Conservation (phyloP, 495 filamentous ascomycete species). For the Aspergillus biplanus region DNA sequence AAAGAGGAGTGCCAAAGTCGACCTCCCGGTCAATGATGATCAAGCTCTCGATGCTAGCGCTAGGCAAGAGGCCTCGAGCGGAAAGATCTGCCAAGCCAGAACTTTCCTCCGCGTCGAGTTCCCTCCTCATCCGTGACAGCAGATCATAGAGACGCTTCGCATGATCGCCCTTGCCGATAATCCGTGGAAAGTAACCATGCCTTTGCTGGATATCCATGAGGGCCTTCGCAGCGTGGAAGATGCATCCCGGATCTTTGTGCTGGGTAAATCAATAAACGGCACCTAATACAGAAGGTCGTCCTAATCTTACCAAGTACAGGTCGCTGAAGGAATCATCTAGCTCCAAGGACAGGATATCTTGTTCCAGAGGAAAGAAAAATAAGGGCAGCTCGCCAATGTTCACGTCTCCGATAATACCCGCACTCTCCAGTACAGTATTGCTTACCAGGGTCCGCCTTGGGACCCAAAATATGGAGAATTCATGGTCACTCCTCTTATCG, state of each 20-base stretch:
- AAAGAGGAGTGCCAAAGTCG: conserved; percentile 85
- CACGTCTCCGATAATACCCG: conserved; percentile 90
- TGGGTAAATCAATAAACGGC: conserved; percentile 26
- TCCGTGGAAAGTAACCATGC: conserved; percentile 91
- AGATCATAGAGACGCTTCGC: conserved; percentile 87
- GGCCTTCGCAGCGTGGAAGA: conserved; percentile 87
- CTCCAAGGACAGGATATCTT: conserved; percentile 89
- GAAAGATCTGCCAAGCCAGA: conserved; percentile 56
- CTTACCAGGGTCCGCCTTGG: conserved; percentile 90
- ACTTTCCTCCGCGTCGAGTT: conserved; percentile 81
- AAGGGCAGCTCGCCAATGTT: conserved; percentile 84
- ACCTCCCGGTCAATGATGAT: conserved; percentile 96
- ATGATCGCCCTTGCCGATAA: conserved; percentile 95
- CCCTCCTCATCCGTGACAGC: conserved; percentile 89
- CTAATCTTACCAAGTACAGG: conserved; percentile 70
- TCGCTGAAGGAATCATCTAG: conserved; percentile 85
- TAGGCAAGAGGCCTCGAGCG: conserved; percentile 75
- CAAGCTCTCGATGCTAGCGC: conserved; percentile 80
- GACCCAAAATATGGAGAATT: conserved; percentile 92
- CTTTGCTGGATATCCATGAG: conserved; percentile 92
- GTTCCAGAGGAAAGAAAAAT: conserved; percentile 87
- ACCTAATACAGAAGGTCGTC: background rate
- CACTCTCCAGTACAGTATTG: conserved; percentile 89
- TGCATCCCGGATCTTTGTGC: conserved; percentile 87
- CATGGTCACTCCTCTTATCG: conserved; percentile 84